Base-by-base conservation (phyloP, 441 rosid species). In the Pelargonium australe region DNA sequence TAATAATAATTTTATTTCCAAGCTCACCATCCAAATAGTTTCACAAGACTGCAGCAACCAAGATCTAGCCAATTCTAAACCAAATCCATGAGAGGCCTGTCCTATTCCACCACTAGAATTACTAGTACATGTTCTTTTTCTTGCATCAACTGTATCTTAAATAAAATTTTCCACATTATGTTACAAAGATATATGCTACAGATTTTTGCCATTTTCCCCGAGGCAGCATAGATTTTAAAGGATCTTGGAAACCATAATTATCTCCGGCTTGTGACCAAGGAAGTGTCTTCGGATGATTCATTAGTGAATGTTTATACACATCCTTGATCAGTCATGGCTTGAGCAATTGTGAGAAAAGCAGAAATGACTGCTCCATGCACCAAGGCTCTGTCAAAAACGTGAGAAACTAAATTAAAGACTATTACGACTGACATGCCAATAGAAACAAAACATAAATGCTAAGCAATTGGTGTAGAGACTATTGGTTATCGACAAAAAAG, bases 251-350 rank as follows among this genome's bases (percentile, higher is more conserved):
- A 55, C 61, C 61, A 14, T 55, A 55, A 55, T 55, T n/a, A 13
- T 55, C 61, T 13, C 7, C 61, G 10, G 19, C 23, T 40, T 40
- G 43, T 40, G 43, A 40, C 43, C 43, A 40, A 40, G 1, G 43
- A 40, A 7, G 43, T 40, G 43, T 40, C 43, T 40, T 40, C 43
- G 43, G 43, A 40, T 40, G 43, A 40, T 40, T 40, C 43, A 40
- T 7, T 40, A 7, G 10, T 5, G 7, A 63, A 65, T 40, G 20
- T 65, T 81, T 85, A 90, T 70, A 90, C 92, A 79, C 98, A 90
- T 78, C 98, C 98, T 89, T 93, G 99, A 72, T 90, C 99, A 0
- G 90, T 85, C 99, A 92, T 95, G 44, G 98, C 99, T 84, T 90
- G 98, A 75, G 99, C 96, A 53, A 95, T 87, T 34, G 88, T 86